A percentile compares a stretch with the other conserved stretches of the same genome.
Conservation (phyloP, 2,329 filamentous ascomycete species). For the Ceratocystis destructans region DNA sequence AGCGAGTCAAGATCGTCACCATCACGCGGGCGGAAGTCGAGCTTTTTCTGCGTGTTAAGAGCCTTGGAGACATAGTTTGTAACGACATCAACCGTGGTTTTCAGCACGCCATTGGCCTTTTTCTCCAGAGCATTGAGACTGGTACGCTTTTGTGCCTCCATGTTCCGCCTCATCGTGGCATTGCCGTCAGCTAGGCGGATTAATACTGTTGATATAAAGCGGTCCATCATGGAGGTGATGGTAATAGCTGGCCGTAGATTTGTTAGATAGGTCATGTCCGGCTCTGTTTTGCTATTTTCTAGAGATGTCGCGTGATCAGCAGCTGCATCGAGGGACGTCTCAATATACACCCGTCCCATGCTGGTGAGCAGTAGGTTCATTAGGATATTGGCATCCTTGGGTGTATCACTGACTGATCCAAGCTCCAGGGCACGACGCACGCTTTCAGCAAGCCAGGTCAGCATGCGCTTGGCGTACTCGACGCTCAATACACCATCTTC, state of each 20-base stretch:
- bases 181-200: slow-evolving; percentile 81
- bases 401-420: slow-evolving; percentile 74
- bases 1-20: slow-evolving; percentile 58
- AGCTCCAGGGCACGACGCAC: slow-evolving; percentile 84
- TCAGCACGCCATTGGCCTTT: slow-evolving; percentile 55
- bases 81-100: slow-evolving; percentile 49
- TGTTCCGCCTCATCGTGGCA: slow-evolving; percentile 75
- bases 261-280: slow-evolving; percentile 72
- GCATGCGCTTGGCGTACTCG: slow-evolving; percentile 89
- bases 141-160: slow-evolving; percentile 66
- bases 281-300: slow-evolving; percentile 69
- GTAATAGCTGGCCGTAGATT: slow-evolving; percentile 69
- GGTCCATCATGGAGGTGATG: slow-evolving; percentile 84
- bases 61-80: slow-evolving; percentile 63
- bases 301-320: slow-evolving; percentile 60
- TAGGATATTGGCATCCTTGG: slow-evolving; percentile 81
- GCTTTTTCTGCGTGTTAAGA: slow-evolving; percentile 67
- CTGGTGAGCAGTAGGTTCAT: slow-evolving; percentile 70
- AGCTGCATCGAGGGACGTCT: slow-evolving; percentile 54
- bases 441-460: slow-evolving; percentile 92
- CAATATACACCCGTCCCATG: slow-evolving; percentile 71
- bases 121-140: slow-evolving; percentile 69
- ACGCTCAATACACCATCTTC: slow-evolving; percentile 74
- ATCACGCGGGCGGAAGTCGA: slow-evolving; percentile 79
- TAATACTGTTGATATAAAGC: slow-evolving; percentile 79